phyloP scores from a whole-genome alignment of 202 grass and related monocot genomes.

The Bolboschoenoplectus hybrid region DNA sequence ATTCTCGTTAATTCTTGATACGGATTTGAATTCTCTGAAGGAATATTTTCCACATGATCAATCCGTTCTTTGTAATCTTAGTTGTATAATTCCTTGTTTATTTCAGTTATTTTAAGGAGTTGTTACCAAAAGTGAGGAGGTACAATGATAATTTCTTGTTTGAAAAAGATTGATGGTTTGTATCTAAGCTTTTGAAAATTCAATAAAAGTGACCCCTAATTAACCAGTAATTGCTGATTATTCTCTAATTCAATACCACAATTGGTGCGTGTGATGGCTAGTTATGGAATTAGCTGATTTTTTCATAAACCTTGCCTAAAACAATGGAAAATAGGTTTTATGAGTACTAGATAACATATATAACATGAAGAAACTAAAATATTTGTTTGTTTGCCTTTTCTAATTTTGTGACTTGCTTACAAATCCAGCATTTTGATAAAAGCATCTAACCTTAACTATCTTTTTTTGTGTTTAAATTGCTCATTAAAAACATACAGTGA shows the following conservation, averaged over 20 bases:
- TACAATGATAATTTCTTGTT: not conserved
- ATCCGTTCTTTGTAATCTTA: not conserved
- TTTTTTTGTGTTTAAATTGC: not conserved
- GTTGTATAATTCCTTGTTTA: not conserved
- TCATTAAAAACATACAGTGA: constrained; percentile 48
- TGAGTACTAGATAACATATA: not conserved
- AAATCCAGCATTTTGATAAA: not conserved
- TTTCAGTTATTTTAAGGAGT: not conserved
- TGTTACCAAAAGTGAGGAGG: not conserved
- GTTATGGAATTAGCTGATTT: not conserved
- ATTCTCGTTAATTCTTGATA: not conserved
- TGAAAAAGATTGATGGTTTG: not conserved
- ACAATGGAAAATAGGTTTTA: not conserved
- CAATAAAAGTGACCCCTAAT: not conserved
- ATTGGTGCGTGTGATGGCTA: not conserved
- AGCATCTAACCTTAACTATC: not conserved
- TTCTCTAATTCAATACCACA: not conserved
- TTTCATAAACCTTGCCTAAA: not conserved
- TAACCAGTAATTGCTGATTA: not conserved
- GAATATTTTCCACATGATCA: not conserved
- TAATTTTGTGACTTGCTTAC: not conserved
- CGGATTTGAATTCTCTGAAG: not conserved
- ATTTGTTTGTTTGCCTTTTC: not conserved
- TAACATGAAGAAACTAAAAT: not conserved
- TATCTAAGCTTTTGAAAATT: not conserved